phyloP scores from a whole-genome alignment of 495 filamentous ascomycete genomes.

The Daldinia vernicosa region DNA sequence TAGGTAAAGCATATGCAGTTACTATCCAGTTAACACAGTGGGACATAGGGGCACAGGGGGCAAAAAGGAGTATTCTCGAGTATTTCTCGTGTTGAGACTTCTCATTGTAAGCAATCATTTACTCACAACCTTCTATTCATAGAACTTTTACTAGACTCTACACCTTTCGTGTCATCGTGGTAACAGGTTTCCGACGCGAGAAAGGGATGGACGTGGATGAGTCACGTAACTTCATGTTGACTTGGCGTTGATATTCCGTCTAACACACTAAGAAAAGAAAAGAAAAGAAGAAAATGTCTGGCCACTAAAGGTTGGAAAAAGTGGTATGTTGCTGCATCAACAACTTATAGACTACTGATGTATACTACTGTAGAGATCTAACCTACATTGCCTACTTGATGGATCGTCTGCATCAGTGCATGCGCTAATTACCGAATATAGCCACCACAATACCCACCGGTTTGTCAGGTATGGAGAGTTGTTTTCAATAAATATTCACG shows the following conservation, averaged over 20 bases:
- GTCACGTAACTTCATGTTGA: neutral
- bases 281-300: neutral
- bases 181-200: neutral
- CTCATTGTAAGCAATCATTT: neutral
- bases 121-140: neutral
- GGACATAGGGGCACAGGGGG: neutral
- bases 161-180: neutral
- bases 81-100: neutral
- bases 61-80: neutral
- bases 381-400: neutral
- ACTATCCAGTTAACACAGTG: neutral
- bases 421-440: neutral
- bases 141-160: neutral
- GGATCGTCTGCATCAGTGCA: neutral
- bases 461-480: neutral
- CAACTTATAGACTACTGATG: neutral
- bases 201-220: neutral
- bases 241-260: neutral
- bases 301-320: neutral
- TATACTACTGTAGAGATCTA: neutral
- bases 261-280: neutral
- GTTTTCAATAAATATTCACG: neutral
- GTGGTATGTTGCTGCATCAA: slow-evolving; percentile 1
- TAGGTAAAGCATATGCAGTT: neutral
- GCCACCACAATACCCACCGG: neutral